Evolutionary conservation across 179 eudicot genomes (phyloP).

Genomic region (Gypsophila paniculata): DNA sequence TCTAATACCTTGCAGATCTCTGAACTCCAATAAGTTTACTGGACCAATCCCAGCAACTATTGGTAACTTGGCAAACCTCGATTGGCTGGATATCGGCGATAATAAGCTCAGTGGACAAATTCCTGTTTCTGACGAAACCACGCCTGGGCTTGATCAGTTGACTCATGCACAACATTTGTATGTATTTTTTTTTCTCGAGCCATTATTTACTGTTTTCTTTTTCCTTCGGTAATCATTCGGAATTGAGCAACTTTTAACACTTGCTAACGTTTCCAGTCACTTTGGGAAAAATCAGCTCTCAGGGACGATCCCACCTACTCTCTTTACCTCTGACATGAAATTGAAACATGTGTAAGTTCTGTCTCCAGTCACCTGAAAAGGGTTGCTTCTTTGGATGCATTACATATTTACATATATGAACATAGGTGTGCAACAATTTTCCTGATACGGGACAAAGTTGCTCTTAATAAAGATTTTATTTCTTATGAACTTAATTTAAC

Average conservation of each 20-base stretch:
- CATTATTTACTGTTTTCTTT: neutral
- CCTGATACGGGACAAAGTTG: neutral
- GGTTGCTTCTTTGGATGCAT: neutral
- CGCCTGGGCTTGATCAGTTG: constrained; percentile 45
- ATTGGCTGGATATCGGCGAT: constrained; percentile 49
- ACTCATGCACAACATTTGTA: constrained; percentile 46
- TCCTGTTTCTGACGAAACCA: constrained; percentile 43
- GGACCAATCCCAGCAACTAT: constrained; percentile 56
- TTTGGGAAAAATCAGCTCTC: constrained; percentile 41
- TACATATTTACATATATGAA: neutral
- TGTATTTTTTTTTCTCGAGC: neutral
- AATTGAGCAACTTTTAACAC: constrained; percentile 11
- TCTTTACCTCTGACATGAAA: constrained; percentile 35
- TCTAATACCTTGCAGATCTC: constrained; percentile 40
- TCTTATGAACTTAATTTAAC: too few relatives aligned
- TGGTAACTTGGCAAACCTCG: constrained; percentile 35
- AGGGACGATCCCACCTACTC: constrained; percentile 35
- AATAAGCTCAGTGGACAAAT: constrained; percentile 41
- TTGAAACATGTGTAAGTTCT: constrained; percentile 42
- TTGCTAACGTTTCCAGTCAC: constrained; percentile 28
- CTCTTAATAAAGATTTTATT: too few relatives aligned
- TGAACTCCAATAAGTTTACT: constrained; percentile 60
- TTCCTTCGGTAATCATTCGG: neutral
- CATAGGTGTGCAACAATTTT: neutral
- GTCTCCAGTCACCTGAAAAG: constrained; percentile 25